phyloP scores from a whole-genome alignment of 2,329 filamentous ascomycete species.

The Corynespora cassiicola region DNA sequence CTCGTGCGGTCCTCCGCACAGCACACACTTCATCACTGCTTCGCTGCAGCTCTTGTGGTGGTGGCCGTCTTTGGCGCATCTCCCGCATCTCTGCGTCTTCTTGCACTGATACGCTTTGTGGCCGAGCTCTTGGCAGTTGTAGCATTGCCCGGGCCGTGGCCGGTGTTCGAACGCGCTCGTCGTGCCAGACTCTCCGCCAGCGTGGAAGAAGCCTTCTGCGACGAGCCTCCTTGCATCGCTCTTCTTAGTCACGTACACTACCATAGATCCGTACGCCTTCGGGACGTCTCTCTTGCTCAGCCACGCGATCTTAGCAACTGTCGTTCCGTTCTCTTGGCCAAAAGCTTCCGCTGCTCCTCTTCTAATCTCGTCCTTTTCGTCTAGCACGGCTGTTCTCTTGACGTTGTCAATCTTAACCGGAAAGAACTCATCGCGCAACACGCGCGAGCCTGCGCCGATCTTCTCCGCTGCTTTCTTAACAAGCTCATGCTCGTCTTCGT shows the following conservation, averaged over 20 bases:
- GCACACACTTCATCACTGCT: conserved; percentile 6
- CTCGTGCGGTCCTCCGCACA: conserved; percentile 9
- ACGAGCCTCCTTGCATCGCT: conserved; percentile 12
- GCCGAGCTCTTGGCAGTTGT: conserved; percentile 14
- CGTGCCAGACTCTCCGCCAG: conserved; percentile 12
- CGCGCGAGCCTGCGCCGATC: conserved; percentile 12
- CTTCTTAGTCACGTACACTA: conserved; percentile 9
- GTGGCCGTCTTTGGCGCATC: conserved; percentile 12
- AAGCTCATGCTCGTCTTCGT: conserved; percentile 6
- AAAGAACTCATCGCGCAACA: conserved; percentile 10
- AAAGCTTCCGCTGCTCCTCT: conserved; percentile 9
- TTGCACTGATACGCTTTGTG: conserved; percentile 12
- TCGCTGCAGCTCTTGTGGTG: conserved; percentile 12
- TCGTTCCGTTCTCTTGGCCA: conserved; percentile 10
- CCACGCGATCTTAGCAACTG: conserved; percentile 11
- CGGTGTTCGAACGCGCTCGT: conserved; percentile 8
- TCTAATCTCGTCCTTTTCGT: conserved; percentile 2
- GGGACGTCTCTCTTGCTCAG: conserved; percentile 10
- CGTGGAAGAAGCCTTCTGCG: conserved; percentile 13
- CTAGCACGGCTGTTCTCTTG: conserved; percentile 10
- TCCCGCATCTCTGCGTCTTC: conserved; percentile 10
- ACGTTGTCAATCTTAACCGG: conserved; percentile 10
- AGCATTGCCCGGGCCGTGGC: conserved; percentile 10
- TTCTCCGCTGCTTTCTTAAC: conserved; percentile 9
- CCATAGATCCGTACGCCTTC: conserved; percentile 10